Evolutionary conservation across 2,329 filamentous ascomycete species (phyloP), one percentile per base, ranked within the genome.

Genomic region (Xylaria sp.): DNA sequence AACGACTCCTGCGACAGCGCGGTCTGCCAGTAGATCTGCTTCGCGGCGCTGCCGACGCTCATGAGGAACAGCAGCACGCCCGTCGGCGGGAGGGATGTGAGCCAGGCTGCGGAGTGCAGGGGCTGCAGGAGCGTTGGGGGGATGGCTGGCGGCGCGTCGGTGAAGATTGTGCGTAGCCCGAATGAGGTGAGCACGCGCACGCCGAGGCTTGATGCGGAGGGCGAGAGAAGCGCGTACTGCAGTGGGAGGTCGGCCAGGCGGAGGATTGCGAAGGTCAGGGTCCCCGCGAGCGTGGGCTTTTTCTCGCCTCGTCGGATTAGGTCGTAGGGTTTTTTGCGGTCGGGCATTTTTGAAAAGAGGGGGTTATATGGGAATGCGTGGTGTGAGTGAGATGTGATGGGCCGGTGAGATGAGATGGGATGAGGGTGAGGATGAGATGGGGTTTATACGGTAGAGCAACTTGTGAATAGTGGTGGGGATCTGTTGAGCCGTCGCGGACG

Each of bases 1-100:
- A 88, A 82, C 11, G 81, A 77, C 65, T 87, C 84, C 47, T 79
- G 74, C 17, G 78, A 80, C 2, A 85, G 71, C 25, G 66, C 67
- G 1, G 77, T 69, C 13, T 82, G 74, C 82, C 83, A 85, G 73
- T 82, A 81, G 67, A 83, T 80, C 61, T 88, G 85, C 75, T 88
- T 88, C 27, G 81, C 59, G 23, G 79, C 76, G 38, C 77, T 79
- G 55, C 81, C 85, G 41, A 79, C 74, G 21, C 81, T 77, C 82
- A 88, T 85, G 54, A 73, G 75, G 5, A 87, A 72, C 8, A 88
- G 73, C 46, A 85, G 17, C 10, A 21, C 4, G 9, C 9, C 46
- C 46, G 35, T 35, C n/a, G 46, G n/a, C 1, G 15, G 10, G 2
- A 23, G 15, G 19, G 25, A 9, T n/a, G 47, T 8, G 27, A 29